These are phyloP conservation scores for Pseudocercospora cruenta DNA, from an alignment of 2,329 filamentous ascomycete genomes.

Conservation along the genomic window DNA sequence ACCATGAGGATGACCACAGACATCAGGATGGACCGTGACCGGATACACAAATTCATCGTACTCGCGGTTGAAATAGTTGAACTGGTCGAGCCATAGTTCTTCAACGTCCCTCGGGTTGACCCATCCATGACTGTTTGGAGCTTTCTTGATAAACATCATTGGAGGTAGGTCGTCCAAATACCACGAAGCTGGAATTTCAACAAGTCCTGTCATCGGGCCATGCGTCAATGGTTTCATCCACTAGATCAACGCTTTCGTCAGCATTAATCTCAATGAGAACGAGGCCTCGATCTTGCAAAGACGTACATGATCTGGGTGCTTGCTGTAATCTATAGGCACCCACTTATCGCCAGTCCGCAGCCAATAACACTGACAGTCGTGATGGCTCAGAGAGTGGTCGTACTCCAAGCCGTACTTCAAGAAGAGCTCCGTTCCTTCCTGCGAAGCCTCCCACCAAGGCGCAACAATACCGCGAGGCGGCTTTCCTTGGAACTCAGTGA, in stretches of 20 bases:
- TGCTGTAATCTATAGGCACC: slow-evolving; percentile 69
- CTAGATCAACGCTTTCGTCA: neutral
- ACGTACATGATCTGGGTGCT: slow-evolving; percentile 58
- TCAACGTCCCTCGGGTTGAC: slow-evolving; percentile 61
- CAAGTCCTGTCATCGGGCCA: slow-evolving; percentile 64
- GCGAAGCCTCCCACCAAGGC: slow-evolving; percentile 75
- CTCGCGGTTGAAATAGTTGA: slow-evolving; percentile 75
- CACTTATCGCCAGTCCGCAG: slow-evolving; percentile 66
- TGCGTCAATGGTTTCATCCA: neutral
- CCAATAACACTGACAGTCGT: slow-evolving; percentile 68
- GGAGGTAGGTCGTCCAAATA: slow-evolving; percentile 63
- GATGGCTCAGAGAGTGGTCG: slow-evolving; percentile 68
- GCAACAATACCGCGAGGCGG: slow-evolving; percentile 72
- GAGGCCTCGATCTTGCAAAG: slow-evolving; percentile 39
- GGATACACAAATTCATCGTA: slow-evolving; percentile 78
- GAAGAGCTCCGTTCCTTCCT: slow-evolving; percentile 68
- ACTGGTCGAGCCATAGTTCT: slow-evolving; percentile 68
- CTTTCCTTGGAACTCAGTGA: slow-evolving; percentile 74
- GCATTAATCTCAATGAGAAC: neutral
- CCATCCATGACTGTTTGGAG: slow-evolving; percentile 67
- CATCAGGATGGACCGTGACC: slow-evolving; percentile 76
- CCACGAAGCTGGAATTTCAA: slow-evolving; percentile 69
- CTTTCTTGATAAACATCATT: slow-evolving; percentile 73
- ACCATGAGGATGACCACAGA: slow-evolving; percentile 71
- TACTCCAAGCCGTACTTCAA: slow-evolving; percentile 71